Base-by-base conservation (phyloP, 2,329 filamentous ascomycete species). In the Calonectria hongkongensis region DNA sequence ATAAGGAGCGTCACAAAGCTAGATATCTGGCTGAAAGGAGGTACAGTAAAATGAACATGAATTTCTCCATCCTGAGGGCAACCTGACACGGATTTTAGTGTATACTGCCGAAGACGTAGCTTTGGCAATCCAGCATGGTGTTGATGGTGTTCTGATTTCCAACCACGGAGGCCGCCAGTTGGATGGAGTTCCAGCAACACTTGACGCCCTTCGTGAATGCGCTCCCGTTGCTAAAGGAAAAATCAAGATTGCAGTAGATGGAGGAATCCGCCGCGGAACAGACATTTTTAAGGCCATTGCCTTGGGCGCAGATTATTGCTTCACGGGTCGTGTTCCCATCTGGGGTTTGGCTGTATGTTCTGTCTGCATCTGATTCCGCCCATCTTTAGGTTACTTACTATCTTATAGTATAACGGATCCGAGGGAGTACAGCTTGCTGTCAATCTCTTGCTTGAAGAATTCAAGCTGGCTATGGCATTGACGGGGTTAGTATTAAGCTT, bases 131-230 rank as follows among this genome's bases (percentile, higher is more conserved):
- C 74, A 75, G 60, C 69, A 81, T 48, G 81, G 81, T 4, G 77
- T 78, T 27, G 74, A 79, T 39, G 80, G 76, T 12, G 79, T 83
- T n/a, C 75, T 81, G 33, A 76, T 83, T 65, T 71, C 68, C 3
- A 75, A 75, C 28, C 73, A 73, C 18, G 73, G 71, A 21, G 73
- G 73, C 9, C 63, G 82, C 25, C 82, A 83, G 51, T 75, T 84
- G 2, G 80, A 83, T 45, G 89, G 79, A 79, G 84, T 87, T 0
- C 87, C 89, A 4, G 85, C 91, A 0, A 87, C 89, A 0, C 84
- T 94, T 28, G 81, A 92, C 58, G 88, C 90, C 0, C 81, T 94
- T 2, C 82, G 93, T 1, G 92, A 94, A 81, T 93, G 76, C 89
- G 91, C 70, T 86, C 87, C 76, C 88, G 87, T 75, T 89, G 89